Base-by-base conservation (phyloP, 345 rosid species). In the Nasturtium officinale region DNA sequence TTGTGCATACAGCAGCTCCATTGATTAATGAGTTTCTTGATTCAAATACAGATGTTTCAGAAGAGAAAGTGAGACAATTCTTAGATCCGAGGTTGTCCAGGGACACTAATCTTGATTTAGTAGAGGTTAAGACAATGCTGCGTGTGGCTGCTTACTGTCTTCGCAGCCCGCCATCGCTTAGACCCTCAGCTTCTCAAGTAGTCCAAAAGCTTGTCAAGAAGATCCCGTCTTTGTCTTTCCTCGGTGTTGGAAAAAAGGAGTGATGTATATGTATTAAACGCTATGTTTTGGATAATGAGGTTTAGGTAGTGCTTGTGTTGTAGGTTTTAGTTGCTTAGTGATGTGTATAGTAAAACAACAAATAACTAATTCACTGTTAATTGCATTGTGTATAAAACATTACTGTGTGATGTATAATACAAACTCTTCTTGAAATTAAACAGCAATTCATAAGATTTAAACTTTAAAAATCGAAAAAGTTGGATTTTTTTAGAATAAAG, bases 121-220 rank as follows among this genome's bases (percentile, higher is more conserved):
- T 80, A 26, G 96, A 90, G 80, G 96, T 76, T 18, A 80, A 60
- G 79, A 77, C 82, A 33, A 76, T 89, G 89, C 65, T 87, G 7
- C 25, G 67, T 13, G 68, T 88, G 18, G 79, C 95, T 21, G 82
- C 86, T 4, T 65, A 46, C 15, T 92, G 98, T 60, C 78, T 87
- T 37, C 76, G 79, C 2, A 84, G 82, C 28, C 46, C 86, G 4
- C 87, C 89, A 3, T 73, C 85, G 5, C 79, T 76, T 0, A 82
- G 96, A 79, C 98, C 92, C 7, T 85, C 91, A 0, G 87, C 87
- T 13, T 61, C 87, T 6, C 83, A 83, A 38, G 77, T 92, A 28
- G 65, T 83, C 64, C 77, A 67, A 21, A 47, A 64, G 1, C 77
- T 92, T 23, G 56, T 74, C 69, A 60, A 82, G 17, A 78, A 74